Conservation (phyloP, 768 basidiomycete genomes). For the Tricholoma furcatifolium region DNA sequence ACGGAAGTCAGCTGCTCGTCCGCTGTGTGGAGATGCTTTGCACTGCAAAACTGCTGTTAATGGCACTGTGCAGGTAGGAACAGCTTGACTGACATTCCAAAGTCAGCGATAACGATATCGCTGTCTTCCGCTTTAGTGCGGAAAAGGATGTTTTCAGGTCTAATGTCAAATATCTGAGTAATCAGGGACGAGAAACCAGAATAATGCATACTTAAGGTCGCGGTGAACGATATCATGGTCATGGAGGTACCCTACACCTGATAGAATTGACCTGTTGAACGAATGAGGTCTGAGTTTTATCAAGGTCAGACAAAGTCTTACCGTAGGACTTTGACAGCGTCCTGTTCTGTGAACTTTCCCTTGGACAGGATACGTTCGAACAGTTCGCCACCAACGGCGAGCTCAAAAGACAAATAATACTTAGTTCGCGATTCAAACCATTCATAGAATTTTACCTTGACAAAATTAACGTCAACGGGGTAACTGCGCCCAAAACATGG, state of each 20-base stretch:
- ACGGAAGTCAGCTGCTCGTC: conserved; percentile 70
- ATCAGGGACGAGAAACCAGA: background rate
- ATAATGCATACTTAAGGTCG: conserved; percentile 75
- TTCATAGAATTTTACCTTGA: conserved; percentile 95
- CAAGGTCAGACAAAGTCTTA: conserved; percentile 31
- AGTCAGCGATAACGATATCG: conserved; percentile 95
- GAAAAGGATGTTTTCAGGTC: conserved; percentile 96
- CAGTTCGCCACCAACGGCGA: conserved; percentile 91
- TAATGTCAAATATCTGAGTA: conserved; percentile 23
- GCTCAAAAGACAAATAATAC: conserved; percentile 94
- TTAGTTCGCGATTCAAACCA: conserved; percentile 94
- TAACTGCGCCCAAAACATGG: background rate
- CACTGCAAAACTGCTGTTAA: conserved; percentile 39
- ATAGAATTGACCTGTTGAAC: conserved; percentile 65
- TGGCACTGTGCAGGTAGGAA: background rate
- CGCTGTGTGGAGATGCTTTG: conserved; percentile 75
- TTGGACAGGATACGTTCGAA: conserved; percentile 83
- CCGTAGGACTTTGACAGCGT: conserved; percentile 79
- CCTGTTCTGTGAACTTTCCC: conserved; percentile 93
- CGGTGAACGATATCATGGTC: conserved; percentile 93
- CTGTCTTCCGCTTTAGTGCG: conserved; percentile 72
- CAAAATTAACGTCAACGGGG: background rate
- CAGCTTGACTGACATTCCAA: conserved; percentile 79
- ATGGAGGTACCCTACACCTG: conserved; percentile 88
- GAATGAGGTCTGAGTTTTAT: background rate